phyloP scores from a whole-genome alignment of 2,329 filamentous ascomycete species.

The Xylaria sp. region DNA sequence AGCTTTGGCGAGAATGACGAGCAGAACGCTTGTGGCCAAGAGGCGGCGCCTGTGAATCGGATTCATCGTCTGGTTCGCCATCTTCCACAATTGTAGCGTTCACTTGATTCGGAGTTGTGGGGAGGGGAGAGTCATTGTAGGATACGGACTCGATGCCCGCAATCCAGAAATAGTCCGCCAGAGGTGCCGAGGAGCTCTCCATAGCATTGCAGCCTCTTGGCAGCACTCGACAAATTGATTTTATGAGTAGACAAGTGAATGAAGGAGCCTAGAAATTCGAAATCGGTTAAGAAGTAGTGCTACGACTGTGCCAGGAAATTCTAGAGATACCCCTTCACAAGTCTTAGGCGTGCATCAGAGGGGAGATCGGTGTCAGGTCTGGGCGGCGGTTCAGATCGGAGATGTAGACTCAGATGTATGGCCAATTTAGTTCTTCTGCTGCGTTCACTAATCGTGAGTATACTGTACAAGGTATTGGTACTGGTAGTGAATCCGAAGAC shows the following conservation, averaged over 20 bases:
- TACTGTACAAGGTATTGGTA: constrained; percentile 17
- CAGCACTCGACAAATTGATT: constrained; percentile 31
- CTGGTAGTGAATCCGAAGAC: constrained; percentile 8
- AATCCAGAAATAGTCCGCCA: constrained; percentile 82
- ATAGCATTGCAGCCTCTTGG: constrained; percentile 55
- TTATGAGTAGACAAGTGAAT: constrained; percentile 16
- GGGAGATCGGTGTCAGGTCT: constrained; percentile 9
- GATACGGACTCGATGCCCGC: constrained; percentile 74
- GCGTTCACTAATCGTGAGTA: constrained; percentile 6
- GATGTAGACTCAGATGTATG: background rate
- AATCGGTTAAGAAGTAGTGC: constrained; percentile 16
- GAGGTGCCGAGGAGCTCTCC: constrained; percentile 70
- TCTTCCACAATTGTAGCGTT: constrained; percentile 72
- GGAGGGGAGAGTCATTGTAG: constrained; percentile 65
- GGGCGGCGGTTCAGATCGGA: constrained; percentile 11
- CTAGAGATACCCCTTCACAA: constrained; percentile 22
- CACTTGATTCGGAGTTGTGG: constrained; percentile 54
- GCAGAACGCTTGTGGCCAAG: constrained; percentile 55
- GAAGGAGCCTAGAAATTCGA: constrained; percentile 13
- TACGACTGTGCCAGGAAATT: constrained; percentile 14
- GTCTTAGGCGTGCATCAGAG: constrained; percentile 26
- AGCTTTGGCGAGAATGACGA: constrained; percentile 70
- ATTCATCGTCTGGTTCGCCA: constrained; percentile 63
- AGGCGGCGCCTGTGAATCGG: constrained; percentile 44
- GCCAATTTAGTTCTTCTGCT: constrained; percentile 5